Base-by-base conservation (phyloP, 345 rosid species). In the Syzygium grande region DNA sequence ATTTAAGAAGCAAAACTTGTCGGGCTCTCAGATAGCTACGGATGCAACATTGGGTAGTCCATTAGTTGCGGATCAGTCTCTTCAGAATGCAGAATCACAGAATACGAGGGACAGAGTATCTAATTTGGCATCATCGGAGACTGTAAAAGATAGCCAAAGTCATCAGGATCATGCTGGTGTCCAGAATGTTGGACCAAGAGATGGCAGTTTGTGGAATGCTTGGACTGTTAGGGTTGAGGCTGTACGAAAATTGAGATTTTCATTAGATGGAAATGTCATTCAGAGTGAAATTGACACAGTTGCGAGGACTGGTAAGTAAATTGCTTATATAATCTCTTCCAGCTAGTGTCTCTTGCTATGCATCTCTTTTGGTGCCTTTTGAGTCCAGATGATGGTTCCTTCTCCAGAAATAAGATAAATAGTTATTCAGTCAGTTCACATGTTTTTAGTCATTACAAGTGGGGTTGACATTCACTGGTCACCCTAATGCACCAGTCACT, bases 171-270 rank as follows among this genome's bases (percentile, higher is more conserved):
- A 83, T 86, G 87, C 54, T 73, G 85, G 49, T 77, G 85, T 87
- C 80, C 92, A 91, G 88, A 91, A 90, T 87, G 61, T 88, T 84
- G 89, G 61, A 80, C 85, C 88, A 84, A 84, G 68, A 78, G 84
- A 79, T 87, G 91, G 90, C 87, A 88, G 79, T 88, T 92, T 90
- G 89, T 96, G 99, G 99, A 92, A 91, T 91, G 87, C 92, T 86
- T 97, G 99, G 99, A 94, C 94, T 87, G 90, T 93, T 89, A 95
- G 97, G 92, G 99, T 97, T 86, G 98, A 97, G 91, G 94, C 96
- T 84, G 92, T 91, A 86, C 91, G 98, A 88, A 91, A 91, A 85
- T 87, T 95, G 89, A 93, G 98, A 89, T 97, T 97, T 93, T 95
- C 98, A 89, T 90, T 95, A 89, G 96, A 95, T 87, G 98, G 98